Base-by-base conservation (phyloP, 352 stramenopile species). In the Globisporangium irregulare region DNA sequence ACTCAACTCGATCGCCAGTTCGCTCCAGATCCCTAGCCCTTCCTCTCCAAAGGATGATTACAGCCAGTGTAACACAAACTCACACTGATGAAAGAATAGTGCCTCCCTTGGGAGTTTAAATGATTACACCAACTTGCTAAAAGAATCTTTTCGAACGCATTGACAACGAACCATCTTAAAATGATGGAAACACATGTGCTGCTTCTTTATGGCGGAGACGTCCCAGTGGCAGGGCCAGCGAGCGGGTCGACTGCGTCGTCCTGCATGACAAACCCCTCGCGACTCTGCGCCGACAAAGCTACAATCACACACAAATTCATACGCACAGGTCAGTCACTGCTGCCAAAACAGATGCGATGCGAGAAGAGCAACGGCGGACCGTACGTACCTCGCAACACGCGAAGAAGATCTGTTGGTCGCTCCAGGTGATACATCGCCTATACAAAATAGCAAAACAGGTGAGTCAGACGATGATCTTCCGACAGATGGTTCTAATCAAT, bases 361-460 rank as follows among this genome's bases (percentile, higher is more conserved):
- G 4, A 43, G 20, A 69, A 56, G 34, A 61, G 1, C 20, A 32
- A 46, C 38, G 24, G 24, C 10, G 12, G 29, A 38, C 73, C 73
- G 63, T 72, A 92, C 84, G 62, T 74, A 92, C 84, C 76, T 73
- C 74, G 66, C 53, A 92, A 60, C 72, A 92, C 73, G 41, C 79
- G 77, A 41, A 84, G 65, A 18, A 92, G 75, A 71, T 92, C 84
- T 2, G 64, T 79, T 24, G 82, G 79, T 18, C 78, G 75, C 65
- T 92, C 82, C 54, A 92, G 51, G 53, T 87, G 82, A 59, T 88
- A 91, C 84, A 92, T 90, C 9, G 84, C 84, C 82, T 91, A 41
- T 32, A 57, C 51, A 54, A 59, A 41, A 55, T 15, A 36, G 10
- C 50, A 53, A 25, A 38, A 32, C 22, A 56, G 22, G 48, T 60